Percentiles rank a stretch among this genome's conserved stretches.
Conservation (phyloP, 129 eudicot genomes). For the Escallonia herrerae region DNA sequence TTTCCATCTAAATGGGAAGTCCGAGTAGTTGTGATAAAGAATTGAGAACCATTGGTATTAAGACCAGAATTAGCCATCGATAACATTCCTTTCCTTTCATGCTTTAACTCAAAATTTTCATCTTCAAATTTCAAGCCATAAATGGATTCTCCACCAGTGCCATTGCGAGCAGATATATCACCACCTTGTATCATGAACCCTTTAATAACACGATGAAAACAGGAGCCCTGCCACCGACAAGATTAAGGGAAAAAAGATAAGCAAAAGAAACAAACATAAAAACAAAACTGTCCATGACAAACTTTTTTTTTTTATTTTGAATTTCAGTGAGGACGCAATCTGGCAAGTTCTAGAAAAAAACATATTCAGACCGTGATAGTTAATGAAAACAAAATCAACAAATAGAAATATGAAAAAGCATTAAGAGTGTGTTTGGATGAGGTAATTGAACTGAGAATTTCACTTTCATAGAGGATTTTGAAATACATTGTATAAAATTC, state of each 20-base stretch:
- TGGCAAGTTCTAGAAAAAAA: no score
- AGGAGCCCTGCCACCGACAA: constrained; percentile 49
- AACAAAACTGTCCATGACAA: no score
- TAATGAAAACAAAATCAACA: no score
- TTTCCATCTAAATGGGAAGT: constrained; percentile 79
- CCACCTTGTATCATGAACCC: constrained; percentile 93
- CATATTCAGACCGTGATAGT: no score
- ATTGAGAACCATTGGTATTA: constrained; percentile 79
- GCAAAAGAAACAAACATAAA: not conserved
- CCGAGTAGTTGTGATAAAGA: constrained; percentile 69
- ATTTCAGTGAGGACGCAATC: no score
- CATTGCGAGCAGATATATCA: constrained; percentile 63
- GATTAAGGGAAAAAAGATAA: not conserved
- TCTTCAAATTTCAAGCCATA: constrained; percentile 82
- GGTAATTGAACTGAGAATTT: no score
- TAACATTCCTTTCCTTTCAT: constrained; percentile 87
- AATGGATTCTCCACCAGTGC: constrained; percentile 77
- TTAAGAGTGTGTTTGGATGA: no score
- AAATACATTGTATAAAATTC: no score
- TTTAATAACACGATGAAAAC: constrained; percentile 70
- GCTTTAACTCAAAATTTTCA: constrained; percentile 82
- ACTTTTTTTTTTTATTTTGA: no score
- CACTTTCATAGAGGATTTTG: no score
- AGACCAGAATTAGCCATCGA: constrained; percentile 96
- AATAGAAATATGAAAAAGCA: no score